A percentile compares a stretch with the other conserved stretches of the same genome.
phyloP scores from a whole-genome alignment of 148 eudicot genomes.

The Amaranthus cruentus region DNA sequence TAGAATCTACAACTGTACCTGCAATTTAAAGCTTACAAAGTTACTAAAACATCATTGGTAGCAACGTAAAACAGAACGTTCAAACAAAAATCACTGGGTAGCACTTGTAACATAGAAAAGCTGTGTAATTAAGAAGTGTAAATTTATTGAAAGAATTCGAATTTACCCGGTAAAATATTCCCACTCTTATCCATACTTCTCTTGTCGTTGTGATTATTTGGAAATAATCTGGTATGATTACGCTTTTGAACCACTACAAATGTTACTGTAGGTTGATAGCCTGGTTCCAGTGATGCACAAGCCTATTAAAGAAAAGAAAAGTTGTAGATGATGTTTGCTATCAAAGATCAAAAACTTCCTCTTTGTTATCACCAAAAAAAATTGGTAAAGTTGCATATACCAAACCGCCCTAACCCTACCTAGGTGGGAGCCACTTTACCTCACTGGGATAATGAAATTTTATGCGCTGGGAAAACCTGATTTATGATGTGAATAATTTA shows the following conservation, averaged over 20 bases:
- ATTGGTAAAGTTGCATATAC: no score
- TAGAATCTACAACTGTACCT: slow-evolving; percentile 77
- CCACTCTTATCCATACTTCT: slow-evolving; percentile 72
- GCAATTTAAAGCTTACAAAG: slow-evolving; percentile 10
- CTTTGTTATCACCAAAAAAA: no score
- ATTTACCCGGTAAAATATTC: slow-evolving; percentile 73
- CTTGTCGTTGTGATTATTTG: slow-evolving; percentile 69
- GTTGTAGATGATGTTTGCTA: background rate
- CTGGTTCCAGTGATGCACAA: slow-evolving; percentile 78
- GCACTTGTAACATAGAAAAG: background rate
- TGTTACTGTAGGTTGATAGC: slow-evolving; percentile 83
- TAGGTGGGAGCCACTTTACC: no score
- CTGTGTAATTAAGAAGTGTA: no score
- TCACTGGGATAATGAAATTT: no score
- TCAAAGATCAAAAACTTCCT: no score
- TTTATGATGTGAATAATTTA: background rate
- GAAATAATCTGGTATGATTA: slow-evolving; percentile 80
- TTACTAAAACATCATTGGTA: background rate
- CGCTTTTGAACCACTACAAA: slow-evolving; percentile 94
- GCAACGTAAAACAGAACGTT: background rate
- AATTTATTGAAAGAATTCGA: background rate
- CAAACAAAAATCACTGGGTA: background rate
- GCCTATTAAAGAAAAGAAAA: slow-evolving; percentile 46
- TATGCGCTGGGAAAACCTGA: background rate
- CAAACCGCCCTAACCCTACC: no score